Conservation (phyloP, 331 rosid genomes). For the Saraca asoca region DNA sequence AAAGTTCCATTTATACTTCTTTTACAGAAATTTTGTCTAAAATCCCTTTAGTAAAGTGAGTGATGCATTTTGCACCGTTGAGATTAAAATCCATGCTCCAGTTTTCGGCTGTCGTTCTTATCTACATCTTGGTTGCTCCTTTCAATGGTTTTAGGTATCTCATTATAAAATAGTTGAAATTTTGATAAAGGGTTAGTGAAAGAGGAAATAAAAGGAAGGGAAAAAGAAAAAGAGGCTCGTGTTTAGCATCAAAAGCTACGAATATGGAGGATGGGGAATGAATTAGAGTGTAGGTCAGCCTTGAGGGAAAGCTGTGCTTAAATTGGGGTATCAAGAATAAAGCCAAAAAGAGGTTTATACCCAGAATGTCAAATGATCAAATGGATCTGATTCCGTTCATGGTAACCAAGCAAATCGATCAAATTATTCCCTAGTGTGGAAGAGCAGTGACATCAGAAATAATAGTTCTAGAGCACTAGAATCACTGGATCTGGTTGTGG, state of each 20-base stretch:
- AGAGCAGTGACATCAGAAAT: too few relatives aligned
- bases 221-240: slow-evolving; percentile 50
- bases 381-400: slow-evolving; percentile 42
- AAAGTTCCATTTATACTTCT: slow-evolving; percentile 58
- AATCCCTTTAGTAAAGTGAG: slow-evolving; percentile 55
- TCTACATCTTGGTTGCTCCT: slow-evolving; percentile 39
- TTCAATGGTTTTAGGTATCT: slow-evolving; percentile 47
- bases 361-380: slow-evolving; percentile 47
- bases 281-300: slow-evolving; percentile 49
- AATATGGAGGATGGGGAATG: slow-evolving; percentile 42
- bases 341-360: slow-evolving; percentile 43
- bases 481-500: too few relatives aligned
- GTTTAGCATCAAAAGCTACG: slow-evolving; percentile 53
- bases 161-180: slow-evolving; percentile 49
- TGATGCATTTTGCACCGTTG: slow-evolving; percentile 42
- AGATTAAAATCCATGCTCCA: slow-evolving; percentile 44
- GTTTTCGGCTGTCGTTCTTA: slow-evolving; percentile 35
- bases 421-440: not conserved
- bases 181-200: slow-evolving; percentile 42
- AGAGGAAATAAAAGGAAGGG: slow-evolving; percentile 48
- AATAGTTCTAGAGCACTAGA: too few relatives aligned
- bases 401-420: slow-evolving; percentile 12
- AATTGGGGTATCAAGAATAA: slow-evolving; percentile 49
- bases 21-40: slow-evolving; percentile 48
- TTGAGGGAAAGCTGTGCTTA: slow-evolving; percentile 44